Evolutionary conservation across 495 filamentous ascomycete genomes (phyloP).

Genomic region (Pyrenula massariospora): DNA sequence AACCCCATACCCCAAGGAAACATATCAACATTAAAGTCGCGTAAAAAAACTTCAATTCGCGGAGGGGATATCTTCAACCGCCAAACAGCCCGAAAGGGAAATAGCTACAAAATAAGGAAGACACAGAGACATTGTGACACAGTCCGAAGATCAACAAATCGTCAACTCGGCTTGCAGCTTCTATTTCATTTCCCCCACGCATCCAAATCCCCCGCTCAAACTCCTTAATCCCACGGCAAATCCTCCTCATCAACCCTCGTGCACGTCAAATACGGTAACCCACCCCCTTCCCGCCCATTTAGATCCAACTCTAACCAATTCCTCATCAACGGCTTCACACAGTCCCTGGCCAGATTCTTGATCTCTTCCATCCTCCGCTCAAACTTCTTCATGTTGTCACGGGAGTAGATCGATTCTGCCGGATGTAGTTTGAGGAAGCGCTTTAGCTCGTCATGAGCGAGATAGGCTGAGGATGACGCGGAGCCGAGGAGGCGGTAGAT

Average conservation of each 20-base stretch:
- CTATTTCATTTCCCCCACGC: too few relatives aligned
- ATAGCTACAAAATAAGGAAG: too few relatives aligned
- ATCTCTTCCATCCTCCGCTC: constrained; percentile 80
- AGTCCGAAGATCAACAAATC: too few relatives aligned
- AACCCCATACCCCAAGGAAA: too few relatives aligned
- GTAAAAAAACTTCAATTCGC: too few relatives aligned
- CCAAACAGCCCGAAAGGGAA: too few relatives aligned
- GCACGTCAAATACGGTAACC: constrained; percentile 68
- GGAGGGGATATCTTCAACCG: too few relatives aligned
- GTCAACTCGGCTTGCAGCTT: too few relatives aligned
- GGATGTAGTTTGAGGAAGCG: constrained; percentile 63
- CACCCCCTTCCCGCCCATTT: constrained; percentile 19
- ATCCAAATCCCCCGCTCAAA: too few relatives aligned
- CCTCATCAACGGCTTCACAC: constrained; percentile 76
- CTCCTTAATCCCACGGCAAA: constrained; percentile 53
- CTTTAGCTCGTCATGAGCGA: constrained; percentile 78
- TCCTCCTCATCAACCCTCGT: constrained; percentile 65
- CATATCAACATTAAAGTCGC: too few relatives aligned
- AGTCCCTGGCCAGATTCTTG: constrained; percentile 67
- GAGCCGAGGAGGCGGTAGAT: constrained; percentile 62
- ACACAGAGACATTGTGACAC: too few relatives aligned
- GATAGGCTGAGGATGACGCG: constrained; percentile 46
- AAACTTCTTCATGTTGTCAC: constrained; percentile 69
- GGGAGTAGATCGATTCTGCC: constrained; percentile 50
- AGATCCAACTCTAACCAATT: constrained; percentile 70